These are phyloP conservation scores for Cylindrotheca closterium DNA, from an alignment of 108 stramenopile genomes.

Conservation along the genomic window DNA sequence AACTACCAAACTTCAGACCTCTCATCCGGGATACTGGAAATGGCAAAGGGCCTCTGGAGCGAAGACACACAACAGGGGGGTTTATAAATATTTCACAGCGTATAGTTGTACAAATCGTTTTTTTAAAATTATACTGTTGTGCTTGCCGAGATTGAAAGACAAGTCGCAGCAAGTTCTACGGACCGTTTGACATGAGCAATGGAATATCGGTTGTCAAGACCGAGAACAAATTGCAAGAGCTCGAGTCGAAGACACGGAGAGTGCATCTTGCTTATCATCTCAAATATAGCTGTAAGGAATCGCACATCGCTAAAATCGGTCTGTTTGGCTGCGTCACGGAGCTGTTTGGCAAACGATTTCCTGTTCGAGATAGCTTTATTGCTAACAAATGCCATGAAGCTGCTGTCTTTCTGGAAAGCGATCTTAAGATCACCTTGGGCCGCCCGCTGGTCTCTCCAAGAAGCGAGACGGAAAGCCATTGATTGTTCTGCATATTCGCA, in stretches of 20 bases:
- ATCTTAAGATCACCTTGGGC: conserved; percentile 88
- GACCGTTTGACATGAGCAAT: conserved; percentile 80
- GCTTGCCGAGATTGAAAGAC: conserved; percentile 35
- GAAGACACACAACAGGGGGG: too few species aligned
- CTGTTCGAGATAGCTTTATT: conserved; percentile 87
- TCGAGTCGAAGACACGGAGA: conserved; percentile 88
- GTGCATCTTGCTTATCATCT: conserved; percentile 69
- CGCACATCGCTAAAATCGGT: conserved; percentile 71
- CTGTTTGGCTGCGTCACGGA: conserved; percentile 54
- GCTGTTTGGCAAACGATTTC: conserved; percentile 73
- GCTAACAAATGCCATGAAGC: conserved; percentile 87
- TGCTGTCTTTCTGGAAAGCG: conserved; percentile 68
- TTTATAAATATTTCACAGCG: too few species aligned
- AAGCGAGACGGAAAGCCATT: conserved; percentile 87
- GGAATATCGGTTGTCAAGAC: conserved; percentile 88
- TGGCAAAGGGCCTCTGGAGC: too few species aligned
- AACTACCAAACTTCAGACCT: too few species aligned
- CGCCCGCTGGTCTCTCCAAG: conserved; percentile 86
- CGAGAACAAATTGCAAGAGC: conserved; percentile 86
- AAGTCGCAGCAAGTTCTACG: conserved; percentile 83
- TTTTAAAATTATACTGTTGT: too few species aligned
- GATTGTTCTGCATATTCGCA: conserved; percentile 80
- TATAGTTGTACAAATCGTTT: too few species aligned
- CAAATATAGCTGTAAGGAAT: conserved; percentile 67
- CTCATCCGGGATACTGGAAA: too few species aligned